Percentiles rank a stretch among this genome's conserved stretches.
Conservation (phyloP, 139 green algal genomes). For the Picochlorum costavermella region DNA sequence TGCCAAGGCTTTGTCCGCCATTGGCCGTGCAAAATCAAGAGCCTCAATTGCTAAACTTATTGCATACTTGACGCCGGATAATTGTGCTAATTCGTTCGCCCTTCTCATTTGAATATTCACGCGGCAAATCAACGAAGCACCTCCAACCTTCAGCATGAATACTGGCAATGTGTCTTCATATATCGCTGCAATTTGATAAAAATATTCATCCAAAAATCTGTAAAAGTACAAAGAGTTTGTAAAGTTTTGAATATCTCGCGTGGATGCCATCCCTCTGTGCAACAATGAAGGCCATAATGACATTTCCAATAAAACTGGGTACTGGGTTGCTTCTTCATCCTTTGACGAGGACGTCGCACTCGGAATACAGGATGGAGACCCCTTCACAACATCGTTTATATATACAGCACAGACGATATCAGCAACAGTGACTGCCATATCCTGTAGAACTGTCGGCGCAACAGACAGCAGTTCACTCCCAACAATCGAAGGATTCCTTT, state of each 20-base stretch:
- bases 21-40: conserved; percentile 1
- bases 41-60: conserved; percentile 4
- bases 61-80: not conserved
- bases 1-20: not conserved
- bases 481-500: too few relatives aligned
- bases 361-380: not conserved
- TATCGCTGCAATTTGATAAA: conserved; percentile 28
- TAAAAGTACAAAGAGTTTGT: conserved; percentile 31
- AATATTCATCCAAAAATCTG: conserved; percentile 13
- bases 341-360: too few relatives aligned
- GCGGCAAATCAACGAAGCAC: not conserved
- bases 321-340: not conserved
- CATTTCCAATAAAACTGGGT: conserved; percentile 2
- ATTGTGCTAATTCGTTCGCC: not conserved
- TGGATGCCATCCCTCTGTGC: conserved; percentile 34
- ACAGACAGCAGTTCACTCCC: conserved; percentile 15
- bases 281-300: conserved; percentile 32
- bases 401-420: conserved; percentile 39
- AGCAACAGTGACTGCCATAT: conserved; percentile 37
- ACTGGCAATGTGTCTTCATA: conserved; percentile 36
- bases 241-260: conserved; percentile 46
- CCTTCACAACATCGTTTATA: conserved; percentile 24
- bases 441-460: conserved; percentile 33
- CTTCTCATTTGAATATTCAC: not conserved
- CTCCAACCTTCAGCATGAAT: not conserved